phyloP scores from a whole-genome alignment of 768 basidiomycete genomes.

The Mrakia gelida region DNA sequence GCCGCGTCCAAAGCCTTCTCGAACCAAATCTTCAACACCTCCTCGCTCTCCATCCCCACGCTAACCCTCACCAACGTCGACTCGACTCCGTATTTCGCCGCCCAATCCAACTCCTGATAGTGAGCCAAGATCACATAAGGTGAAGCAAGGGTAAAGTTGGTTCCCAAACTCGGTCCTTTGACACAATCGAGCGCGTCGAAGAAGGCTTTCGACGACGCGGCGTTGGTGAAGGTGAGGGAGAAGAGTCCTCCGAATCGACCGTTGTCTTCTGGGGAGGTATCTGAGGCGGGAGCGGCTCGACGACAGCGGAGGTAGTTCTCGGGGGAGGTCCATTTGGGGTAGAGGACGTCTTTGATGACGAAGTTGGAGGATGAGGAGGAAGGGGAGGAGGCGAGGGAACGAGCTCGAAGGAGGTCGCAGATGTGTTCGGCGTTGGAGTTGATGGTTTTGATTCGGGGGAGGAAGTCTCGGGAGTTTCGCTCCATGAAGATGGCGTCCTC shows the following conservation, averaged over 20 bases:
- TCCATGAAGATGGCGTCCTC: constrained; percentile 97
- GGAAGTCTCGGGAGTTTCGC: constrained; percentile 92
- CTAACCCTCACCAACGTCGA: constrained; percentile 76
- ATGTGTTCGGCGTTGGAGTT: constrained; percentile 77
- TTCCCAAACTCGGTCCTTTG: constrained; percentile 85
- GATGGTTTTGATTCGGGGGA: constrained; percentile 65
- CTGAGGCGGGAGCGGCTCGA: constrained; percentile 54
- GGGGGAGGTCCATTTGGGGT: constrained; percentile 75
- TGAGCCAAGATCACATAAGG: constrained; percentile 93
- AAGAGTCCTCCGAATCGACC: constrained; percentile 67
- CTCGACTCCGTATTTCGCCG: constrained; percentile 78
- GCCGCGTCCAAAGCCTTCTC: constrained; percentile 66
- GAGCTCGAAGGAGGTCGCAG: constrained; percentile 69
- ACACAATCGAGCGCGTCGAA: constrained; percentile 75
- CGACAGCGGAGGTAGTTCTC: constrained; percentile 58
- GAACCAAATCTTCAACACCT: constrained; percentile 58
- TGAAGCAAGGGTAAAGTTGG: constrained; percentile 91
- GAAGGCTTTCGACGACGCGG: constrained; percentile 66
- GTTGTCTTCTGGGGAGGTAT: constrained; percentile 45
- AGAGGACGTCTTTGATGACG: constrained; percentile 77
- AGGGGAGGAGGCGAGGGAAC: constrained; percentile 36
- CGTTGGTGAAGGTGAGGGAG: constrained; percentile 73
- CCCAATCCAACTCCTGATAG: constrained; percentile 86
- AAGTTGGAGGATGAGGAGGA: constrained; percentile 37
- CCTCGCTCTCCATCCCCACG: constrained; percentile 79